Conservation (phyloP, 768 basidiomycete species). For the Suillus subalutaceus region DNA sequence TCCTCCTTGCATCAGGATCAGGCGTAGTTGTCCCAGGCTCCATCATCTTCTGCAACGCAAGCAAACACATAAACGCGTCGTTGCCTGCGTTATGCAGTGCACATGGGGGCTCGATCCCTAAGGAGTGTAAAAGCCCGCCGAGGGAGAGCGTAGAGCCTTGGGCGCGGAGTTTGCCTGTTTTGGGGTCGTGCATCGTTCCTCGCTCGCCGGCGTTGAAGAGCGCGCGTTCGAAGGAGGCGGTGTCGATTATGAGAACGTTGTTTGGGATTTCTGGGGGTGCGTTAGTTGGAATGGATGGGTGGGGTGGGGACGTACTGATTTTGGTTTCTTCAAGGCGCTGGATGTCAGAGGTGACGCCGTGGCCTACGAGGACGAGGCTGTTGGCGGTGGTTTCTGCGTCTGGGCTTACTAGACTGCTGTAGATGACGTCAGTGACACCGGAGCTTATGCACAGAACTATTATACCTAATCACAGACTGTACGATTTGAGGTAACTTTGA, state of each 20-base stretch:
- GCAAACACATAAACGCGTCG: conserved; percentile 71
- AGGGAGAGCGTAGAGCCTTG: conserved; percentile 63
- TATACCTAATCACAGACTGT: conserved; percentile 72
- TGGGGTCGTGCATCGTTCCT: conserved; percentile 62
- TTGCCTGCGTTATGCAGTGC: conserved; percentile 77
- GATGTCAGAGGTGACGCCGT: conserved; percentile 57
- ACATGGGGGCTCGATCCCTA: conserved; percentile 43
- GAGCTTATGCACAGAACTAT: conserved; percentile 11
- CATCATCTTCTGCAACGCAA: conserved; percentile 69
- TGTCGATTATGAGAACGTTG: conserved; percentile 72
- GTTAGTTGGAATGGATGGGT: not conserved
- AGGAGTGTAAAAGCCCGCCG: conserved; percentile 61
- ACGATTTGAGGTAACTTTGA: conserved; percentile 71
- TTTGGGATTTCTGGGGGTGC: conserved; percentile 62
- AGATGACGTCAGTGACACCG: not conserved
- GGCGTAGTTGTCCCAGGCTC: conserved; percentile 51
- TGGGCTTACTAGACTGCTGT: conserved; percentile 72
- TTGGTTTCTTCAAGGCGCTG: conserved; percentile 75
- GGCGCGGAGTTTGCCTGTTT: conserved; percentile 53
- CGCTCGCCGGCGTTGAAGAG: conserved; percentile 62
- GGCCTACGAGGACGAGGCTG: conserved; percentile 70
- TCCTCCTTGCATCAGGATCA: conserved; percentile 13
- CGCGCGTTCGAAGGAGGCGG: conserved; percentile 61
- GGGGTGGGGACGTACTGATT: conserved; percentile 58
- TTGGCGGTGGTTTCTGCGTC: conserved; percentile 76